Conservation (phyloP, 306 rosid species). For the Dalbergia cultrata region DNA sequence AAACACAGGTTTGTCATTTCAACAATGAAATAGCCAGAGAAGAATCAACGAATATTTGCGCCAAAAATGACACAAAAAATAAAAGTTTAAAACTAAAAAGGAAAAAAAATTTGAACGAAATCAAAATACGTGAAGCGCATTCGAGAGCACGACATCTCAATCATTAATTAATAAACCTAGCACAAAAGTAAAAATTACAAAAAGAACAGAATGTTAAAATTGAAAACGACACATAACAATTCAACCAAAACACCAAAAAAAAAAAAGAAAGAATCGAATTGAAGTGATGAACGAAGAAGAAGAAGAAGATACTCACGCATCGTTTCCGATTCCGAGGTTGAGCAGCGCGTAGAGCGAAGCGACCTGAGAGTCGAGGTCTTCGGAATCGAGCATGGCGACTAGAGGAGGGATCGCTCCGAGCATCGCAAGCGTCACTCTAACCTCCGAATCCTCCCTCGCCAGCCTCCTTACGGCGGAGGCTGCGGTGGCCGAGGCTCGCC, state of each 20-base stretch:
- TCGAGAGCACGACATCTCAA: conserved; percentile 24
- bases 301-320: conserved; percentile 63
- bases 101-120: background rate
- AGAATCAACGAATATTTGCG: conserved; percentile 35
- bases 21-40: conserved; percentile 17
- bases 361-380: conserved; percentile 68
- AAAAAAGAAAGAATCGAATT: background rate
- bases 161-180: conserved; percentile 33
- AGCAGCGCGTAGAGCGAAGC: conserved; percentile 91
- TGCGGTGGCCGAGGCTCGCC: conserved; percentile 78
- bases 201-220: background rate
- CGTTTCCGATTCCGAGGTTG: conserved; percentile 94
- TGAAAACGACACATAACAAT: background rate
- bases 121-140: background rate
- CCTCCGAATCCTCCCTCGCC: conserved; percentile 76
- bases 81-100: background rate
- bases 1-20: background rate
- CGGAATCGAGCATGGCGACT: conserved; percentile 80
- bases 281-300: background rate
- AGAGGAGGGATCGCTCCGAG: conserved; percentile 94
- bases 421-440: conserved; percentile 83
- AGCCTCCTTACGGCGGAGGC: conserved; percentile 62
- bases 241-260: background rate
- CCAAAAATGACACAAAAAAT: conserved; percentile 41
- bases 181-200: background rate